These are phyloP conservation scores for Ogataea zsoltii DNA, from an alignment of 805 yeast genomes.

Conservation along the genomic window DNA sequence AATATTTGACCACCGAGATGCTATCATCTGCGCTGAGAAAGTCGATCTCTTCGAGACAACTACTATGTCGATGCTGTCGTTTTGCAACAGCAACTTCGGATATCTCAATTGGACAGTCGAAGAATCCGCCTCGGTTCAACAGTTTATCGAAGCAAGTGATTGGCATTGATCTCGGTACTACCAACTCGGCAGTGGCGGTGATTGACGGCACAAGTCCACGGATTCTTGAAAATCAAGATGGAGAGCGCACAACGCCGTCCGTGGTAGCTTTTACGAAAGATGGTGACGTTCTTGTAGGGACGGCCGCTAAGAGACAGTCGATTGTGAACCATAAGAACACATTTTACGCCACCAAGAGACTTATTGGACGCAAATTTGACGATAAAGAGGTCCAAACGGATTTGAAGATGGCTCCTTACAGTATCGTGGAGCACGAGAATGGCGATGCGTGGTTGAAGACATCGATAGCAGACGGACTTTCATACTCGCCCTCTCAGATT, in stretches of 20 bases:
- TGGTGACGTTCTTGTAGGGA: constrained; percentile 92
- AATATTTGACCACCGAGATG: neutral
- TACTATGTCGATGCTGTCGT: neutral
- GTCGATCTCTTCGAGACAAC: neutral
- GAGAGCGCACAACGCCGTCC: constrained; percentile 85
- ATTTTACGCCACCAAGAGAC: constrained; percentile 89
- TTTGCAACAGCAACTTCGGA: constrained; percentile 1
- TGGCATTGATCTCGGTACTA: constrained; percentile 86
- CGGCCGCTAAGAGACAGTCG: constrained; percentile 95
- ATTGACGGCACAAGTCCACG: constrained; percentile 78
- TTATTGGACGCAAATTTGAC: constrained; percentile 90
- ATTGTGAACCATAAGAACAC: constrained; percentile 94
- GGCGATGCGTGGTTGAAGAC: constrained; percentile 95
- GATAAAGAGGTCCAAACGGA: constrained; percentile 92
- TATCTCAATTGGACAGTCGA: constrained; percentile 29
- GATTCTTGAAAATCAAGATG: constrained; percentile 78
- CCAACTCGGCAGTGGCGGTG: constrained; percentile 86
- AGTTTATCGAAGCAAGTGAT: constrained; percentile 44
- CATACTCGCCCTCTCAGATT: constrained; percentile 92
- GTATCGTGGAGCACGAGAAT: constrained; percentile 83
- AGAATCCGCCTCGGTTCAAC: neutral
- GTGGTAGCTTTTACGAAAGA: constrained; percentile 86
- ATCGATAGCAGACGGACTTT: constrained; percentile 66
- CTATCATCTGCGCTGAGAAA: neutral
- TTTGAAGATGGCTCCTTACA: constrained; percentile 83